Evolutionary conservation across 441 rosid genomes (phyloP), one percentile per base, ranked within the genome.

Genomic region (Jatropha multifida): DNA sequence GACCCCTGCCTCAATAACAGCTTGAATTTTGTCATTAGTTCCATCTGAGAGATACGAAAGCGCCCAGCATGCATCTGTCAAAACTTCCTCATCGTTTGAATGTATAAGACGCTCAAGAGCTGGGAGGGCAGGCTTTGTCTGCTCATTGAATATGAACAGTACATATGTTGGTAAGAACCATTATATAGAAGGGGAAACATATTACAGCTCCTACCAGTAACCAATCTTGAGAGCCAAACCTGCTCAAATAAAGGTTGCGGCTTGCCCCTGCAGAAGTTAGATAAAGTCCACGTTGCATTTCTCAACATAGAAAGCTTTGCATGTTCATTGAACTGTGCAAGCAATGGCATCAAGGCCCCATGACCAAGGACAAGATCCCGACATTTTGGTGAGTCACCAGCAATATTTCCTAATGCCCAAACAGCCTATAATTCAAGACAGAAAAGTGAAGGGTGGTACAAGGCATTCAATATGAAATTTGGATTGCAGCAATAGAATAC

Each of bases 281-380:
- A 92, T 40, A 94, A 85, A 18, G 94, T 94, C 98, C 98, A 94
- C 42, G 98, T 92, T 69, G 96, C 98, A 86, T 92, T 94, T 80
- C 93, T 89, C 68, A 90, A 85, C 94, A 92, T 90, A 3, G 98
- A 90, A 66, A 90, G 87, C 77, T 92, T 90, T n/a, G 94, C 89
- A 74, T 88, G 88, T 75, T 89, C 94, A 79, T 86, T 92, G 75
- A 94, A 76, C 79, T 88, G 96, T 11, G 86, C 81, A 54, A 90
- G 81, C 77, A 94, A 75, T 7, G 92, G 92, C 41, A 72, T 67
- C 80, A 94, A 71, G 37, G 96, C 94, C n/a, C 93, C 92, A 80
- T 78, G 76, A 2, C 81, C 77, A 80, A 94, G 94, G 74, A 94
- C 97, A 69, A 92, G 90, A 79, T 94, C 96, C 26, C 96, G 94